phyloP scores from a whole-genome alignment of 768 basidiomycete species.

The Mycena haematopus region DNA sequence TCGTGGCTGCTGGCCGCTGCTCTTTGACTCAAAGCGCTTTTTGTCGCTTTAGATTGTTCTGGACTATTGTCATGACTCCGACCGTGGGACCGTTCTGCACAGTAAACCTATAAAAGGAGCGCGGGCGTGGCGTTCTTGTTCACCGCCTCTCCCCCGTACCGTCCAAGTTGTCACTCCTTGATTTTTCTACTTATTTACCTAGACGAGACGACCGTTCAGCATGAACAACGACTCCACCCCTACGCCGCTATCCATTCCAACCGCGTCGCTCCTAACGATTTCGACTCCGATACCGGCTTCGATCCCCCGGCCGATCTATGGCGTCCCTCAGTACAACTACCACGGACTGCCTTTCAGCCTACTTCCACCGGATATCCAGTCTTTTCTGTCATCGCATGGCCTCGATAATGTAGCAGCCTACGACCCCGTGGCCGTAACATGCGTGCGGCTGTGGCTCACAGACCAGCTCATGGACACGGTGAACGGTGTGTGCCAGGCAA shows the following conservation, averaged over 20 bases:
- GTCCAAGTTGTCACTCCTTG: neutral
- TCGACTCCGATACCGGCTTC: neutral
- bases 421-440: neutral
- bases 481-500: neutral
- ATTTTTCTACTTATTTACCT: constrained; percentile 7
- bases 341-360: constrained; percentile 5
- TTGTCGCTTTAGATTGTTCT: constrained; percentile 17
- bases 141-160: constrained; percentile 6
- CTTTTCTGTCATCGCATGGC: constrained; percentile 10
- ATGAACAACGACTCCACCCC: neutral
- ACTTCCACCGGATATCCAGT: constrained; percentile 8
- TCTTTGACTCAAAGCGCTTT: constrained; percentile 24
- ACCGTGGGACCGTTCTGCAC: neutral
- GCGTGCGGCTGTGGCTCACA: neutral
- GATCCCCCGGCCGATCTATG: constrained; percentile 3
- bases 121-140: neutral
- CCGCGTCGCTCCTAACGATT: neutral
- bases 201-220: neutral
- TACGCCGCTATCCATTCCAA: neutral
- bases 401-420: neutral
- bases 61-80: constrained; percentile 4
- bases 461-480: neutral
- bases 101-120: constrained; percentile 11
- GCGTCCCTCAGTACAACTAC: neutral
- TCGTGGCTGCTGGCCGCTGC: no score